Evolutionary conservation across 2,329 filamentous ascomycete species (phyloP).

Genomic region (Pseudomassariella vexata): DNA sequence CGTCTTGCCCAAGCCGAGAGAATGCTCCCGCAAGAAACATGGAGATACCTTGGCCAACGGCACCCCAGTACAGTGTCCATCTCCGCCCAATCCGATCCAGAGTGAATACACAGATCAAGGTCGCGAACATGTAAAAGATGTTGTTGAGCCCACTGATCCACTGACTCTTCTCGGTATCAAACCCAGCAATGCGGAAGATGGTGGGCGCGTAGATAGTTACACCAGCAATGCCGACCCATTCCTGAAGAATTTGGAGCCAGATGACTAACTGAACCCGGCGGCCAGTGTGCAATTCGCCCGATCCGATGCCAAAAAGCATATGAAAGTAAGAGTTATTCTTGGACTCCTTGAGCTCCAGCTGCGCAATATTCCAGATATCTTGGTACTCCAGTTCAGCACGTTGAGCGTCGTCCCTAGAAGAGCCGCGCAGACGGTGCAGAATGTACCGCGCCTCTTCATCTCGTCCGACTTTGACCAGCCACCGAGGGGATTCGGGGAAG

Average conservation of each 20-base stretch:
- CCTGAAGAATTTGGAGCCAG: slow-evolving; percentile 67
- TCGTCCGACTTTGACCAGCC: slow-evolving; percentile 60
- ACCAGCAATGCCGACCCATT: slow-evolving; percentile 65
- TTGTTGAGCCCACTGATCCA: slow-evolving; percentile 57
- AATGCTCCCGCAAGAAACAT: slow-evolving; percentile 65
- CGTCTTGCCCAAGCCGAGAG: slow-evolving; percentile 46
- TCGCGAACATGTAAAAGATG: slow-evolving; percentile 54
- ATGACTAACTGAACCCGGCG: slow-evolving; percentile 64
- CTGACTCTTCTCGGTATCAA: slow-evolving; percentile 51
- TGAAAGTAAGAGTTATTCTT: slow-evolving; percentile 52
- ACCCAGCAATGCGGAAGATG: slow-evolving; percentile 64
- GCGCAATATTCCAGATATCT: slow-evolving; percentile 60
- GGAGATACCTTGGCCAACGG: slow-evolving; percentile 55
- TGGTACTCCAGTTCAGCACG: slow-evolving; percentile 58
- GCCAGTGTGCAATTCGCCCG: slow-evolving; percentile 59
- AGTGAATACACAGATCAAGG: slow-evolving; percentile 64
- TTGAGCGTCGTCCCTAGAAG: slow-evolving; percentile 41
- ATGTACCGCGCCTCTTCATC: slow-evolving; percentile 64
- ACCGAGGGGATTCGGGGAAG: slow-evolving; percentile 65
- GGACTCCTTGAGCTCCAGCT: slow-evolving; percentile 56
- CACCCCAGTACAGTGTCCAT: slow-evolving; percentile 66
- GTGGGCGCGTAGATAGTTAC: slow-evolving; percentile 49
- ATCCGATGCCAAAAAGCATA: slow-evolving; percentile 63
- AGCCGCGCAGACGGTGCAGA: slow-evolving; percentile 57
- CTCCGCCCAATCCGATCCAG: slow-evolving; percentile 63